Evolutionary conservation across 1,284 basidiomycete genomes (phyloP).

Genomic region (Malassezia caprae): DNA sequence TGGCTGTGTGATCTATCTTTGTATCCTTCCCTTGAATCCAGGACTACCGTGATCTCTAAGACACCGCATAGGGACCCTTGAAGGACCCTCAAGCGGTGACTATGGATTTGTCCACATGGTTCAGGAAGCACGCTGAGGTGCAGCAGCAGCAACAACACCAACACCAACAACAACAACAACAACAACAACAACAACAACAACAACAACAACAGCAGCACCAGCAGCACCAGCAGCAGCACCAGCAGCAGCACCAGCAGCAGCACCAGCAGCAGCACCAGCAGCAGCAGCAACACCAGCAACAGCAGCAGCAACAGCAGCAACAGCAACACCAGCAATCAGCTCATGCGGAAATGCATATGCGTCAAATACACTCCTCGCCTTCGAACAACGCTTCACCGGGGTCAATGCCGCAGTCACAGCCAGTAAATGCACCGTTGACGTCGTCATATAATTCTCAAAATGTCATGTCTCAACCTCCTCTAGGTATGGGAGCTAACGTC

Average conservation of each 20-base stretch:
- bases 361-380: neutral
- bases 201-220: constrained; percentile 11
- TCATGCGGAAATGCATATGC: neutral
- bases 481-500: neutral
- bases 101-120: constrained; percentile 13
- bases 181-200: constrained; percentile 11
- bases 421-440: neutral
- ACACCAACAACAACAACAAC: constrained; percentile 1
- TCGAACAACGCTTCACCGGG: neutral
- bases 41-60: neutral
- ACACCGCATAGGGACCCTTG: neutral
- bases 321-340: neutral
- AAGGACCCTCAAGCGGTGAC: neutral
- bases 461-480: neutral
- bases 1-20: neutral
- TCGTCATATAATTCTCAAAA: neutral
- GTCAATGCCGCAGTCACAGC: neutral
- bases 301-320: no score
- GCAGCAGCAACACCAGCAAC: no score
- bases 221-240: constrained; percentile 11
- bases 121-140: constrained; percentile 10
- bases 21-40: neutral
- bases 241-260: constrained; percentile 7
- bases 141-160: constrained; percentile 9
- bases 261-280: no score